Base-by-base conservation (phyloP, 2,329 filamentous ascomycete genomes). In the Plectosphaerella cucumerina region DNA sequence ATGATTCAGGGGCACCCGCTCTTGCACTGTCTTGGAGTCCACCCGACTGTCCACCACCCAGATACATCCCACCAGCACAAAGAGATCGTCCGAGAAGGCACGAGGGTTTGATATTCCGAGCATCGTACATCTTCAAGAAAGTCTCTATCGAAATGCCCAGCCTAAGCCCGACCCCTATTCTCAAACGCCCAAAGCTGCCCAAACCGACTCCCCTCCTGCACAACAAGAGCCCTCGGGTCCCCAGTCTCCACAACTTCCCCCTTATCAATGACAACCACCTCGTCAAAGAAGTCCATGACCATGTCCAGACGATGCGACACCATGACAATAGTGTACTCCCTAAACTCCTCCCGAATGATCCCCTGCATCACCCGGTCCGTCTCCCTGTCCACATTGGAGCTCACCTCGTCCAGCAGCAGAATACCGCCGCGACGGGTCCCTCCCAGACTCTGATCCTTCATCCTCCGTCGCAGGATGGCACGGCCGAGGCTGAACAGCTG, bases 401-500 rank as follows among this genome's bases (percentile, higher is more conserved):
- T 65, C 8, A 67, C 60, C 52, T 70, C 66, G 41, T 69, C 67
- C 3, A 70, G 62, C n/a, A 68, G 48, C 9, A 68, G 47, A 2
- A 69, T 41, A 1, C 64, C 63, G 6, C 53, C 58, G 58, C 11
- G 58, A 9, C 26, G 26, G 12, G 12, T 11, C 26, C 8, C 26
- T 31, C 26, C 26, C 9, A 31, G 26, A 11, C 6, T 31, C 21
- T 53, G 53, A 6, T 50, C 52, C 53, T 77, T 73, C 3, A 72
- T 67, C 17, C 58, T 46, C 1, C 59, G 53, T 2, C 73, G 64
- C n/a, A 85, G 62, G 17, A 86, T 70, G 0, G 81, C 84, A 0
- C 83, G 66, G 0, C 79, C 83, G 1, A 88, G 72, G 55, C 77
- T 82, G 57, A 88, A 84, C 0, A 87, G 70, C 58, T 87, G 84